Base-by-base conservation (phyloP, 768 basidiomycete species). In the Collybia mongolica region DNA sequence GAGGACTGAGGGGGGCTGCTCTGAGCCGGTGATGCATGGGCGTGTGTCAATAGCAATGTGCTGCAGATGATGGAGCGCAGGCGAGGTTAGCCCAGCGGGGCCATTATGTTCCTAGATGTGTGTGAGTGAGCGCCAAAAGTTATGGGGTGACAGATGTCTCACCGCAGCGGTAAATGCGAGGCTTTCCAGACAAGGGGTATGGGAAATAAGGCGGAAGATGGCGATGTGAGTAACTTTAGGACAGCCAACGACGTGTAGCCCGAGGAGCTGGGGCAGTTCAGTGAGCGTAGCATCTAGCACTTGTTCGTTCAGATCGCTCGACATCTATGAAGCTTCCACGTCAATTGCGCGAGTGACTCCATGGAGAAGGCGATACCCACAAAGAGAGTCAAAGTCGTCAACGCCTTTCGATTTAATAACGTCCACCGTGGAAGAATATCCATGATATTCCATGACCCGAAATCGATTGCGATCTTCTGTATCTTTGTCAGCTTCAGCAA, bases 101-200 rank as follows among this genome's bases (percentile, higher is more conserved):
- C 53, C 60, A 51, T 68, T 56, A 29, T 68, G 66, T 6, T 61
- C 60, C 46, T 61, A 61, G 46, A 68, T 66, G 17, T 64, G 51
- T 8, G 64, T 53, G 28, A 37, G 8, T 24, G 29, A 41, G 52
- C 47, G 43, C 28, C 23, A 45, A 26, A 48, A 42, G 14, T 14
- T 9, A 44, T 6, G 17, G 26, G 23, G 38, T 23, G 44, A 8
- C 26, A 24, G 38, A 20, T 9, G 9, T 65, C 82, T 51, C 49
- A 88, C 86, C 51, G 76, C 75, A 39, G 77, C 73, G 14, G 83
- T 82, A 23, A 89, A 69, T 1, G 86, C 82, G 0, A 90, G 69
- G 49, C 74, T 82, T 54, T 81, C 78, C 9, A 90, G 72, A 5
- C 69, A 59, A 0, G 86, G 86, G 0, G 79, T 81, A 42, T 80